Evolutionary conservation across 2,329 filamentous ascomycete genomes (phyloP).

Genomic region (Claviceps paspali): DNA sequence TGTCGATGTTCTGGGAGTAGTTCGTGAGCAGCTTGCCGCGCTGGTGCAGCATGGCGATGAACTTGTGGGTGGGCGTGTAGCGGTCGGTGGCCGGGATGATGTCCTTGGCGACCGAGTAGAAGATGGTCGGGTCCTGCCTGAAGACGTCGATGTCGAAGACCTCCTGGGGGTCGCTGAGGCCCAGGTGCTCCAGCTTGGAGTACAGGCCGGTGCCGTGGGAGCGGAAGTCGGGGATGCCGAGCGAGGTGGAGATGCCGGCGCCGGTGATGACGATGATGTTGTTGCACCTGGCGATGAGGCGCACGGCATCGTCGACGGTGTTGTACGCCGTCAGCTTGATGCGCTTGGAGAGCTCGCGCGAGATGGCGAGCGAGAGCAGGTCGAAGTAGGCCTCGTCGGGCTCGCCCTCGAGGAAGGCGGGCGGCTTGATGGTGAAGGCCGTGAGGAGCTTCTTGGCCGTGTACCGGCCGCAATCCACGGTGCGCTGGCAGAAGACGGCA

Average conservation of each 20-base stretch:
- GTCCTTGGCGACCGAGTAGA: conserved; percentile 83
- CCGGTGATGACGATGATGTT: conserved; percentile 93
- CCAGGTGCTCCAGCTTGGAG: conserved; percentile 64
- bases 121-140: conserved; percentile 70
- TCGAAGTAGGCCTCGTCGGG: conserved; percentile 58
- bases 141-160: conserved; percentile 89
- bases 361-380: conserved; percentile 62
- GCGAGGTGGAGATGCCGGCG: conserved; percentile 88
- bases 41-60: conserved; percentile 78
- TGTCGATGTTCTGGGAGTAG: conserved; percentile 98
- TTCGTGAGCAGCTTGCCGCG: conserved; percentile 85
- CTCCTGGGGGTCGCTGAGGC: conserved; percentile 73
- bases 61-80: conserved; percentile 85
- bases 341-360: conserved; percentile 66
- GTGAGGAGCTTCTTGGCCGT: conserved; percentile 72
- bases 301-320: conserved; percentile 73
- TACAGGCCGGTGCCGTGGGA: conserved; percentile 89
- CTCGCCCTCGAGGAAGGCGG: conserved; percentile 53
- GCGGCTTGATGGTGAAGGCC: conserved; percentile 66
- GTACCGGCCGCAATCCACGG: conserved; percentile 52
- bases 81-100: conserved; percentile 69
- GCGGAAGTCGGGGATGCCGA: conserved; percentile 93
- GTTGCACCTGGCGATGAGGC: conserved; percentile 53
- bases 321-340: conserved; percentile 70
- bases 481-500: conserved; percentile 58